phyloP scores from a whole-genome alignment of 495 filamentous ascomycete genomes.

The Lasiosphaeriaceae sp. region DNA sequence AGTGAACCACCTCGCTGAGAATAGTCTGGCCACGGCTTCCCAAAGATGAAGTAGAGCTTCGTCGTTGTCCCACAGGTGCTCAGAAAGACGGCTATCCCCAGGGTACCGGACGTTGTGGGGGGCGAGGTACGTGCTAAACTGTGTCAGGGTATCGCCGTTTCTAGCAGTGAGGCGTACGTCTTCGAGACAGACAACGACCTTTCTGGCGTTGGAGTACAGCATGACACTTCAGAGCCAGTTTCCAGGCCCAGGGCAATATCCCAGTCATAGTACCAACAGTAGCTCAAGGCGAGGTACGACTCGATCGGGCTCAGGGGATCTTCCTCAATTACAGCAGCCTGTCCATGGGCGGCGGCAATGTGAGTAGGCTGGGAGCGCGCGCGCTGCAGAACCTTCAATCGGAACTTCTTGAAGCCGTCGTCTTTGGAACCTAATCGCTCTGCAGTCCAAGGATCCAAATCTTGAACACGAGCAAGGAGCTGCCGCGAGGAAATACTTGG shows the following conservation, averaged over 20 bases:
- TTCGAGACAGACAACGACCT: not conserved
- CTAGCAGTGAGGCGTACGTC: not conserved
- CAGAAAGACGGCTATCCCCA: not conserved
- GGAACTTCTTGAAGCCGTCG: not conserved
- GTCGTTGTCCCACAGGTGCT: not conserved
- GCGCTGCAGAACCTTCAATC: not conserved
- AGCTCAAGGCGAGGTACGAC: not conserved
- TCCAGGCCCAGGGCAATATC: not conserved
- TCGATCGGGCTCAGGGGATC: not conserved
- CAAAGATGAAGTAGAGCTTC: not conserved
- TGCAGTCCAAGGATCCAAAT: not conserved
- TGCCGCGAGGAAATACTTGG: not conserved
- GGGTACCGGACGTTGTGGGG: not conserved
- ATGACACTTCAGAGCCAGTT: too few relatives aligned
- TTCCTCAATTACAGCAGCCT: not conserved
- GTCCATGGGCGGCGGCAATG: not conserved
- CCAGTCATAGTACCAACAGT: conserved; percentile 6
- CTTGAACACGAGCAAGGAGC: not conserved
- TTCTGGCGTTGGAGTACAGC: not conserved
- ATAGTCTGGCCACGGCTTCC: not conserved
- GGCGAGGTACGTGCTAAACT: not conserved
- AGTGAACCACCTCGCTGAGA: conserved; percentile 2
- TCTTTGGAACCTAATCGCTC: not conserved
- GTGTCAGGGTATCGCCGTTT: not conserved
- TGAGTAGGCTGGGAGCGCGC: not conserved